Evolutionary conservation across 2,329 filamentous ascomycete species (phyloP), one percentile per base, ranked within the genome.

Genomic region (Elsinoe arachidis): DNA sequence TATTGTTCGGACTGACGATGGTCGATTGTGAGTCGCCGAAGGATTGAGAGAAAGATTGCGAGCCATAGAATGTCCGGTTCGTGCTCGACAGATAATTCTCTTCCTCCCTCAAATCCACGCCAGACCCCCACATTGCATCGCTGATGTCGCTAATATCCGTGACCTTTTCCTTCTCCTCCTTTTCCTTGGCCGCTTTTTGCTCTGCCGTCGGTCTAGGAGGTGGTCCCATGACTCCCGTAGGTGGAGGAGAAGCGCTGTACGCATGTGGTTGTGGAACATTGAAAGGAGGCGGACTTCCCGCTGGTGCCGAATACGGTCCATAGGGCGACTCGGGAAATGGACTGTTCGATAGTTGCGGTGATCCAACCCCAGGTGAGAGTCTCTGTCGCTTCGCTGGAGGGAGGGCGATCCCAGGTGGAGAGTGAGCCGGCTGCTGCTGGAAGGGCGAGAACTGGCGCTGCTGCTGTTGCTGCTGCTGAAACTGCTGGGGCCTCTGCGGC

Each of bases 61-160:
- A 46, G 23, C 59, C 62, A 47, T 62, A 62, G 33, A 56, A 44
- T n/a, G 59, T 58, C 17, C 60, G 49, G 67, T 84, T 86, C 58
- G 83, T 76, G 59, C 83, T 84, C 44, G 88, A 85, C 70, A 93
- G 78, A 63, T 84, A 88, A 64, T 90, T 88, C 67, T 95, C 89
- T 70, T 96, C 91, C 62, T 90, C 90, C 59, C 86, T 84, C 47
- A 96, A 73, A 74, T 96, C 88, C 61, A 96, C 90, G 52, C 90
- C 90, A 14, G 90, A 92, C 15, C 87, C 88, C 15, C 86, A 85
- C 56, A 96, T 73, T 53, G 90, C 87, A 73, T 96, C 91, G 62
- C 86, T 88, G 46, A 91, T 80, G 65, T 95, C 89, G 64, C 91
- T 89, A 11, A 77, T 72, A 49, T 76, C 74, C 23, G 80, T 78